Evolutionary conservation across 2,329 filamentous ascomycete genomes (phyloP).

Genomic region (Cercospora zeina): DNA sequence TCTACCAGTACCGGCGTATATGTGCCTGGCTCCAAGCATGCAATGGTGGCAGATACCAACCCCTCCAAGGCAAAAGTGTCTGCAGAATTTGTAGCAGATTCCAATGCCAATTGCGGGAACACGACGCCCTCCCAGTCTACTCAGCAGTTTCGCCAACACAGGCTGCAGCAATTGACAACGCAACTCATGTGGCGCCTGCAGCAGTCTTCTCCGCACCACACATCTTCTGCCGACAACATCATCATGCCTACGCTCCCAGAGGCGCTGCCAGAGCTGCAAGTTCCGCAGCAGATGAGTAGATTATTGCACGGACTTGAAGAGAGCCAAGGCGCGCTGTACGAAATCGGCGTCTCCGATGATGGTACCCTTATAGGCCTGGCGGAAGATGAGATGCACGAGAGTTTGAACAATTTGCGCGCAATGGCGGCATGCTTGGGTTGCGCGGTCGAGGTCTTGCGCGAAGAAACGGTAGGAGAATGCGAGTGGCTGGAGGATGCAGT

Average conservation of each 20-base stretch:
- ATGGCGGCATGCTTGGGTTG: constrained; percentile 96
- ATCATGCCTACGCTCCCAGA: constrained; percentile 75
- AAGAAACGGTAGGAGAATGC: constrained; percentile 81
- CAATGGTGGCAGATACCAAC: constrained; percentile 35
- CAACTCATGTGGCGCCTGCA: constrained; percentile 93
- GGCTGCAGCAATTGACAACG: constrained; percentile 88
- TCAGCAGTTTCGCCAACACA: constrained; percentile 73
- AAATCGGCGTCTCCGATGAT: constrained; percentile 95
- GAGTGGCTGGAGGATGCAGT: constrained; percentile 62
- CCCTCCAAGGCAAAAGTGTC: constrained; percentile 34
- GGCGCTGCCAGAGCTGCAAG: constrained; percentile 60
- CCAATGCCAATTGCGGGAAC: constrained; percentile 23
- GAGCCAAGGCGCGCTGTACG: constrained; percentile 88
- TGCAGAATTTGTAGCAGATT: constrained; percentile 29
- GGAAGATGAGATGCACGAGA: constrained; percentile 89
- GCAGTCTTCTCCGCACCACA: constrained; percentile 89
- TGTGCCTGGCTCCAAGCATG: constrained; percentile 55
- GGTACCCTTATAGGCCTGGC: constrained; percentile 85
- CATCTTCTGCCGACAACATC: constrained; percentile 72
- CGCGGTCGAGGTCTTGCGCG: constrained; percentile 74
- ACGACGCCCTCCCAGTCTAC: constrained; percentile 41
- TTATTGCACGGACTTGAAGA: constrained; percentile 79
- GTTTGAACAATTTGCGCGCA: constrained; percentile 75
- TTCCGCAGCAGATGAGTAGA: constrained; percentile 54
- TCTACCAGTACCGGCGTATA: constrained; percentile 65